Base-by-base conservation (phyloP, 148 eudicot species). In the Cornus controversa region DNA sequence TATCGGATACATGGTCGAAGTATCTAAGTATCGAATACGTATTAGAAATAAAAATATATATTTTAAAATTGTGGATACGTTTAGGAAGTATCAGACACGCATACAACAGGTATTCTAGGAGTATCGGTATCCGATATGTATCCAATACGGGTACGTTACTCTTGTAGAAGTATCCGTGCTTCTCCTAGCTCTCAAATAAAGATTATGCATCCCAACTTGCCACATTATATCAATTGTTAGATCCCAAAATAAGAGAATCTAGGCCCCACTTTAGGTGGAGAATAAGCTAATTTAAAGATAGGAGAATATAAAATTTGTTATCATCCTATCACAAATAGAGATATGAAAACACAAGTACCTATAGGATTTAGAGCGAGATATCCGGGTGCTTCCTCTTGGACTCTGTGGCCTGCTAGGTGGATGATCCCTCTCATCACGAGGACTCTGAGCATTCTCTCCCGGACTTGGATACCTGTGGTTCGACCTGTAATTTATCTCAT, bases 381-480 rank as follows among this genome's bases (percentile, higher is more conserved):
- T 79, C 62, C 40, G 20, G 24, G 36, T 70, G 53, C 71, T 83
- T 42, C 79, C 64, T 47, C 72, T 76, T 28, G 85, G 73, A 27
- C 80, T 81, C 16, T 36, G 71, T 23, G 71, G 71, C 65, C 78
- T 79, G 63, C 72, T 37, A 78, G 66, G 74, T 31, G 73, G 54
- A 45, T 73, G 34, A 71, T 70, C 36, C 25, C 20, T 50, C 45
- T 70, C 74, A 34, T 15, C 26, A 42, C 18, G 50, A 54, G 74
- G 73, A 77, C 73, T 75, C 45, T 8, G 67, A 25, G 82, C 89
- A 79, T 85, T 83, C 75, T 45, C 80, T 70, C 73, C 75, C 7
- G 88, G 90, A 75, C 83, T 89, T 62, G 79, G 65, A 24, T 84
- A 79, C 37, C 69, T 74, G 40, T 23, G 84, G 15, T 80, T 80